phyloP scores from a whole-genome alignment of 257 asterid species.

The Nicotiana benthamiana region DNA sequence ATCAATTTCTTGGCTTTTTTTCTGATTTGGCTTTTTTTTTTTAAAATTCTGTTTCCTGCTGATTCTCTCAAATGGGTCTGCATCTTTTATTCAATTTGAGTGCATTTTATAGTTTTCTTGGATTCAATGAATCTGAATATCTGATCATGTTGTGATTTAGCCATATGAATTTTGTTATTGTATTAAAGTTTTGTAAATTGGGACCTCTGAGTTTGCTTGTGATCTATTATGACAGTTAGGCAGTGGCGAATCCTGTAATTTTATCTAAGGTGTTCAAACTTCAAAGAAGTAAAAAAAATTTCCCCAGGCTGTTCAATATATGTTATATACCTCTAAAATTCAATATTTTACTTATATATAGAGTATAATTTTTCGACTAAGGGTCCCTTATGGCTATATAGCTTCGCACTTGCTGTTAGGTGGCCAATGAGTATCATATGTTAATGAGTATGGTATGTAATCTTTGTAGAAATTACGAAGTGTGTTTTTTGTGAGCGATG shows the following conservation, averaged over 20 bases:
- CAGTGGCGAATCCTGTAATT: too few species aligned
- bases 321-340: too few species aligned
- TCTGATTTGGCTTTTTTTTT: constrained; percentile 11
- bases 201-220: neutral
- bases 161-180: neutral
- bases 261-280: too few species aligned
- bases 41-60: neutral
- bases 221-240: neutral
- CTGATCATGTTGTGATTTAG: neutral
- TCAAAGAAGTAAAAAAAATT: too few species aligned
- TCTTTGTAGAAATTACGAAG: neutral
- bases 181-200: neutral
- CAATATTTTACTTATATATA: too few species aligned
- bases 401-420: too few species aligned
- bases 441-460: neutral
- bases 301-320: too few species aligned
- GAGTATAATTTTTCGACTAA: too few species aligned
- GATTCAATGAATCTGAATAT: neutral
- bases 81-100: neutral
- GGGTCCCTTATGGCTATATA: too few species aligned
- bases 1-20: neutral
- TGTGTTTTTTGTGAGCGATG: neutral
- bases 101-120: neutral
- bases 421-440: neutral
- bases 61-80: constrained; percentile 9